Evolutionary conservation across 2,329 filamentous ascomycete species (phyloP), one percentile per base, ranked within the genome.

Genomic region (Trichophyton schoenleinii): DNA sequence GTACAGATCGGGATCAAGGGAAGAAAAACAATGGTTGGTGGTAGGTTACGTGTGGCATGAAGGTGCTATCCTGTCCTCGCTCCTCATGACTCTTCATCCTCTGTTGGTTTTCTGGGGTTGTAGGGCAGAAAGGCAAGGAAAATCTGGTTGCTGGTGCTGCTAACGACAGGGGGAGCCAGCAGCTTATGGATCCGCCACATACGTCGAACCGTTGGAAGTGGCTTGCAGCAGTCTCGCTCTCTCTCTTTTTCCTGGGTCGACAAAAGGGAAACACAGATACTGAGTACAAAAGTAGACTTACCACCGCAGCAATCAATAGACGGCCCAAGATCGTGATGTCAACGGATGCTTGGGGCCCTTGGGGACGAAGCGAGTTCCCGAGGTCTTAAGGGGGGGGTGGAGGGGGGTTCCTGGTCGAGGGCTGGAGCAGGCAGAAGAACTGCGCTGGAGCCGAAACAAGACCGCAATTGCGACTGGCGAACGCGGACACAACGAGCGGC

Each of bases 131-230:
- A 38, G 36, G 28, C 18, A 46, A 36, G 38, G 9, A 18, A 31
- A 59, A 59, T 42, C 18, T 49, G 41, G 41, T 59, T 44, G 42
- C 36, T 25, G 41, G 34, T 59, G 58, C 34, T 31, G 42, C 42
- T 28, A 49, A n/a, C 41, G 36, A 49, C 41, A 48, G 58, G 58
- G 31, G 41, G 44, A 36, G 38, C 34, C 38, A 41, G 57, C 36
- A 41, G 57, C 31, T 28, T 18, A 31, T 59, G 57, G 25, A 59
- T 36, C 34, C 36, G 41, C 34, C 22, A 59, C 57, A 42, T 36
- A 49, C 46, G 22, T 55, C 49, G 36, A 58, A 34, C 58, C 42
- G 58, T 48, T 41, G 58, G 57, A 18, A 36, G 41, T 49, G 41
- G 44, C 44, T 59, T 36, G 46, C 46, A 48, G 44, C 44, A 48